phyloP scores from a whole-genome alignment of 257 asterid species.

The Hygrophila difformis region DNA sequence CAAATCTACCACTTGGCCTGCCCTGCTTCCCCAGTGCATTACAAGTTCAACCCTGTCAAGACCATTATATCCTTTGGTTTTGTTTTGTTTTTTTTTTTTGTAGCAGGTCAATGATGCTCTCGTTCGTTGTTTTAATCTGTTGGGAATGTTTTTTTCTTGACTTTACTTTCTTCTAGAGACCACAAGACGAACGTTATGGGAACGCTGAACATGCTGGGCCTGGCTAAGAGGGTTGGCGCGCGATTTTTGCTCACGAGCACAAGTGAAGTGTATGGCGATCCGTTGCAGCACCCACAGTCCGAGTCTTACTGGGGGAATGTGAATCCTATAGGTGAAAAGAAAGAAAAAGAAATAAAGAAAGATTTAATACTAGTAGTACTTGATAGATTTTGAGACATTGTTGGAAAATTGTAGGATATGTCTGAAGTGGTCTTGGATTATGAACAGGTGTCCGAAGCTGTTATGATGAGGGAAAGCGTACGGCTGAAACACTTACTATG shows the following conservation, averaged over 20 bases:
- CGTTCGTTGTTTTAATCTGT: no score
- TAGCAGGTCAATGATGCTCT: no score
- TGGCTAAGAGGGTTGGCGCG: no score
- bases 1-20: slow-evolving; percentile 91
- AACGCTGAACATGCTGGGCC: slow-evolving; percentile 86
- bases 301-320: slow-evolving; percentile 96
- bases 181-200: slow-evolving; percentile 99
- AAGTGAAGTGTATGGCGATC: slow-evolving; percentile 90
- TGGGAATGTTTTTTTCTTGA: neutral
- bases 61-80: slow-evolving; percentile 84
- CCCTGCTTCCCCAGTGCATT: slow-evolving; percentile 94
- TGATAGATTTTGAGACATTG: no score
- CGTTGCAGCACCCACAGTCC: slow-evolving; percentile 64
- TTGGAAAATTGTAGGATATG: no score
- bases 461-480: slow-evolving; percentile 87
- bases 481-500: slow-evolving; percentile 88
- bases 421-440: neutral
- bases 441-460: slow-evolving; percentile 81
- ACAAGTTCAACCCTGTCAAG: slow-evolving; percentile 88
- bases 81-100: neutral
- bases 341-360: no score
- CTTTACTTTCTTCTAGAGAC: neutral
- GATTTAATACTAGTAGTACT: no score
- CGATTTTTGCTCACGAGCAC: slow-evolving; percentile 88
- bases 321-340: slow-evolving; percentile 74